Evolutionary conservation across 352 stramenopile genomes (phyloP), one percentile per base, ranked within the genome.

Genomic region (Pythium rishiriense): DNA sequence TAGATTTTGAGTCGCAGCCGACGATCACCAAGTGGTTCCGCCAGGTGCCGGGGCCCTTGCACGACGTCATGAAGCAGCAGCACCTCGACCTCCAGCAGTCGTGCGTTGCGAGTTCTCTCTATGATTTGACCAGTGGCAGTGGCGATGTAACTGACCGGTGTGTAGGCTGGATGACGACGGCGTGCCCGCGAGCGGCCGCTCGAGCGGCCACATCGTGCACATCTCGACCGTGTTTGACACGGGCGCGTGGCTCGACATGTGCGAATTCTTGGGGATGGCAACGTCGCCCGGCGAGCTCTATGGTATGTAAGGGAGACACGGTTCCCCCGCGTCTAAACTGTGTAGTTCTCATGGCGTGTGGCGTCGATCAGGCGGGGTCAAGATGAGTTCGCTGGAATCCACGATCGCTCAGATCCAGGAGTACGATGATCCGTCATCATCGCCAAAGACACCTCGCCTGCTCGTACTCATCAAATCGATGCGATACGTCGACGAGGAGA

Each of bases 161-260:
- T 15, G 7, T 50, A 88, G 81, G 21, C 46, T 88, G 66, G 76
- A 88, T 14, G 74, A 64, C 47, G 57, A 83, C 39, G 75, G 66
- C 24, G 64, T 75, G 25, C 67, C 79, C 12, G 65, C 68, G 28
- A 88, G 78, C 63, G 73, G 63, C 12, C 76, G 77, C 1, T 83
- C 72, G 31, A 73, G 78, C 41, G 53, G 74, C 35, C 77, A 75
- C 60, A 76, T 74, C 0, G 59, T 69, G 11, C 56, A 66, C 50
- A 87, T 91, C 43, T 74, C 76, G 49, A 93, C 80, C 2, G 78
- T 88, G 24, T 94, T 94, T 67, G 86, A 94, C 55, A 66, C 89
- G 41, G 86, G 86, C 1, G 70, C 86, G 37, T 94, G 86, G 86
- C 84, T 93, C 56, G 79, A 91, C 12, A 92, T 94, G 78, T 94